A percentile compares a stretch with the other conserved stretches of the same genome.
Evolutionary conservation across 1,284 basidiomycete genomes (phyloP).

Genomic region (Kalmanozyma brasiliensis): DNA sequence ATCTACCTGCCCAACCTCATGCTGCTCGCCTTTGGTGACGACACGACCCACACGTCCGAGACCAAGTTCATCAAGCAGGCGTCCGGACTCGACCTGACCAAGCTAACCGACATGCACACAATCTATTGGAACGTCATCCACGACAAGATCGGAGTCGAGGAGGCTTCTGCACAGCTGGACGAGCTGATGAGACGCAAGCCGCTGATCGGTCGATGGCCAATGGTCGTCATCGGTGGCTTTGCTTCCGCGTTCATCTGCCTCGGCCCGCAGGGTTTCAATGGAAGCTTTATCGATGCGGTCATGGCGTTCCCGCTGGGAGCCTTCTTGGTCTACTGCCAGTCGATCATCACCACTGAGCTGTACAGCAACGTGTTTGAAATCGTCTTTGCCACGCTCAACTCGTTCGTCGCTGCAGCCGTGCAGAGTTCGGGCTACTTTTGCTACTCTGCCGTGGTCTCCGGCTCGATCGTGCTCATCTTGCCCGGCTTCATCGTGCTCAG

Average conservation of each 20-base stretch:
- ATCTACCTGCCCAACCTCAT: slow-evolving; percentile 87
- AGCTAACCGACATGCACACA: slow-evolving; percentile 76
- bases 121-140: slow-evolving; percentile 90
- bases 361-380: slow-evolving; percentile 91
- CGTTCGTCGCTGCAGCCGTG: slow-evolving; percentile 74
- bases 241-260: slow-evolving; percentile 79
- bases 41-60: slow-evolving; percentile 82
- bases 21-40: slow-evolving; percentile 74
- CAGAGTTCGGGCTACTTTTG: slow-evolving; percentile 74
- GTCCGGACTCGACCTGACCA: slow-evolving; percentile 62
- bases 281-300: slow-evolving; percentile 83
- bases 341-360: slow-evolving; percentile 73
- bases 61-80: slow-evolving; percentile 73
- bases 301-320: slow-evolving; percentile 81
- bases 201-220: slow-evolving; percentile 69
- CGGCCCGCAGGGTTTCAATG: slow-evolving; percentile 71
- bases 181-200: slow-evolving; percentile 76
- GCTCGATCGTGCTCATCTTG: slow-evolving; percentile 85
- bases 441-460: slow-evolving; percentile 85
- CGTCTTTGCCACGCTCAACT: slow-evolving; percentile 81
- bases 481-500: slow-evolving; percentile 73
- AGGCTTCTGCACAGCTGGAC: slow-evolving; percentile 80
- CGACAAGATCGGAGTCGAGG: slow-evolving; percentile 83
- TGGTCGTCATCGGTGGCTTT: slow-evolving; percentile 81
- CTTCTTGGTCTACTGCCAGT: slow-evolving; percentile 72